Evolutionary conservation across 2,329 filamentous ascomycete genomes (phyloP), one percentile per base, ranked within the genome.

Genomic region (Alternaria longipes): DNA sequence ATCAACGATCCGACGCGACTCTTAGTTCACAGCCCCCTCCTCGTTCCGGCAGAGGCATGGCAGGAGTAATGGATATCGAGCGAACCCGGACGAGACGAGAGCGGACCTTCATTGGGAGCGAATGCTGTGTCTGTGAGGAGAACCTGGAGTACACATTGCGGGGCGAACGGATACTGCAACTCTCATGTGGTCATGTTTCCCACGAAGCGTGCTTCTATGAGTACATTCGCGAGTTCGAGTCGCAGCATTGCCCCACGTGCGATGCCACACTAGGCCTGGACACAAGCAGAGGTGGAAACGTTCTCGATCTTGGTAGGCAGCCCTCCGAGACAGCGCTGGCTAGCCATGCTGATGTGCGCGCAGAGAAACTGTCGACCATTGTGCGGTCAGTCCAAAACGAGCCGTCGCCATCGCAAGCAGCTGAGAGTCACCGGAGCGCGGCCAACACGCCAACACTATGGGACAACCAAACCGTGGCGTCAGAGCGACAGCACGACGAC

Each of bases 181-280:
- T 99, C 74, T 96, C 94, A 6, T 99, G 95, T 80, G 88, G 90
- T n/a, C 95, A 99, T 80, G 94, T 99, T 62, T 93, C 94, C 11
- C 95, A 99, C 78, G 95, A 98, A 79, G 95, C 94, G 36, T 99
- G 95, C 81, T 98, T 99, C 78, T 98, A 98, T 81, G 95, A 99
- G 80, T 97, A 96, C 77, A 97, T 99, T 72, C 91, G 92, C 74
- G 94, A 97, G 75, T 91, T 94, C 60, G 94, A 98, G 69, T 92
- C 92, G 54, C 93, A 98, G 74, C 94, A 93, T 74, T 99, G 95
- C 80, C 95, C 95, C 28, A 91, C 92, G 67, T 99, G 95, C 80
- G 91, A 97, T 83, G 91, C 94, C 66, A 93, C 95, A 20, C 82
- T 99, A 54, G 93, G 94, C 64, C 84, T 99, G 44, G 95, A 99